phyloP scores from a whole-genome alignment of 805 yeast species.

The Metschnikowia bowlesiae region DNA sequence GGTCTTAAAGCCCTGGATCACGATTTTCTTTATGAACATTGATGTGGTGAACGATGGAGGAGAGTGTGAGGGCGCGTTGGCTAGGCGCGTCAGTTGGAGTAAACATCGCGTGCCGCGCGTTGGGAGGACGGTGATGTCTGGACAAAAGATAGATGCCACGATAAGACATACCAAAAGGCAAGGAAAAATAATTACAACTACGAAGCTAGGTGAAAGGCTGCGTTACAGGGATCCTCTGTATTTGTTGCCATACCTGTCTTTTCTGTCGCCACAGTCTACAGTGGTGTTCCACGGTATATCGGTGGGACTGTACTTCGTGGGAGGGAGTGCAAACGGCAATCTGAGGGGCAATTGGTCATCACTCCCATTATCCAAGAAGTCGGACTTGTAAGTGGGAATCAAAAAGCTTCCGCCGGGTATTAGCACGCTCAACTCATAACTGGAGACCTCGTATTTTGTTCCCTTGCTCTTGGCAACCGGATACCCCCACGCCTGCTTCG shows the following conservation, averaged over 20 bases:
- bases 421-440: conserved; percentile 39
- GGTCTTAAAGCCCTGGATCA: conserved; percentile 90
- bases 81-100: not conserved
- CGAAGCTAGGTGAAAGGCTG: too few relatives aligned
- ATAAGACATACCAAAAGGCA: too few relatives aligned
- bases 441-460: conserved; percentile 24
- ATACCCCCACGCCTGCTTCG: conserved; percentile 79
- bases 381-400: conserved; percentile 43
- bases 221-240: not conserved
- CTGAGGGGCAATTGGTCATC: conserved; percentile 33
- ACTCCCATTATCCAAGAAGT: conserved; percentile 14
- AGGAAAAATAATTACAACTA: too few relatives aligned
- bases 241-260: conserved; percentile 10
- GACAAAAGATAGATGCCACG: too few relatives aligned
- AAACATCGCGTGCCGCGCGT: conserved; percentile 1
- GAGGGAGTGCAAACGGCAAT: conserved; percentile 54
- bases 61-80: not conserved
- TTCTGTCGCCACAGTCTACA: conserved; percentile 5
- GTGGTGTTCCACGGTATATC: conserved; percentile 50
- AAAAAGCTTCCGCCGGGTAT: conserved; percentile 25
- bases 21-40: conserved; percentile 49
- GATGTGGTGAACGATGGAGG: not conserved
- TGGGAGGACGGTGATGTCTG: too few relatives aligned
- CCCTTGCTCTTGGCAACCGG: conserved; percentile 17
- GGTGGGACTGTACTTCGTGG: conserved; percentile 29